These are phyloP conservation scores for Neoscytalidium dimidiatum DNA, from an alignment of 2,329 filamentous ascomycete genomes.

Conservation along the genomic window DNA sequence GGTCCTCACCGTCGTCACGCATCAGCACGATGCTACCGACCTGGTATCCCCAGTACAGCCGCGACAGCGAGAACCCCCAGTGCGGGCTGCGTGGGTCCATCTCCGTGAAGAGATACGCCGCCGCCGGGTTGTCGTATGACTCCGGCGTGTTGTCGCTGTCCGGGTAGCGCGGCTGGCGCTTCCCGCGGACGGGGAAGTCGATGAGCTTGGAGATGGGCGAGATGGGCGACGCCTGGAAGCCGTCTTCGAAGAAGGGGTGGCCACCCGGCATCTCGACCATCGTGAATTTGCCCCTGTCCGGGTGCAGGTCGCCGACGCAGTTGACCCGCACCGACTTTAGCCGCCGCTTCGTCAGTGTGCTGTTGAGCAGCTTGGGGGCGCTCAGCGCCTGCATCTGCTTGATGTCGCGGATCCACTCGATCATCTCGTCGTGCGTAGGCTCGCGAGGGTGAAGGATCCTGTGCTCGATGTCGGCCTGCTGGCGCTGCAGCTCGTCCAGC, in stretches of 20 bases:
- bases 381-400: not conserved
- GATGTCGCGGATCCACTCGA: not conserved
- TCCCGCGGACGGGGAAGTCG: not conserved
- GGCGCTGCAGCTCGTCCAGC: not conserved
- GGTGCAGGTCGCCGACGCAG: constrained; percentile 3
- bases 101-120: not conserved
- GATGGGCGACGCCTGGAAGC: not conserved
- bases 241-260: constrained; percentile 1
- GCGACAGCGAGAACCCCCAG: not conserved
- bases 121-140: not conserved
- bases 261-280: not conserved
- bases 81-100: not conserved
- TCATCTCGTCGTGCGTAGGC: not conserved
- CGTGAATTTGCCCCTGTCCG: not conserved
- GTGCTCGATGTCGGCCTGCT: not conserved
- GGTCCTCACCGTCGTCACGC: constrained; percentile 10
- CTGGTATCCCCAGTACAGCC: not conserved
- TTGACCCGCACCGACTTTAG: not conserved
- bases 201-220: constrained; percentile 8
- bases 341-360: not conserved
- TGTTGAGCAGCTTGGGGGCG: not conserved
- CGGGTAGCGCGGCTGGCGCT: not conserved
- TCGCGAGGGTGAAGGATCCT: not conserved
- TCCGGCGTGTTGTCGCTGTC: not conserved
- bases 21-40: constrained; percentile 8